A percentile compares a stretch with the other conserved stretches of the same genome.
Evolutionary conservation across 2,329 filamentous ascomycete species (phyloP).

Genomic region (Penicillium paneum): DNA sequence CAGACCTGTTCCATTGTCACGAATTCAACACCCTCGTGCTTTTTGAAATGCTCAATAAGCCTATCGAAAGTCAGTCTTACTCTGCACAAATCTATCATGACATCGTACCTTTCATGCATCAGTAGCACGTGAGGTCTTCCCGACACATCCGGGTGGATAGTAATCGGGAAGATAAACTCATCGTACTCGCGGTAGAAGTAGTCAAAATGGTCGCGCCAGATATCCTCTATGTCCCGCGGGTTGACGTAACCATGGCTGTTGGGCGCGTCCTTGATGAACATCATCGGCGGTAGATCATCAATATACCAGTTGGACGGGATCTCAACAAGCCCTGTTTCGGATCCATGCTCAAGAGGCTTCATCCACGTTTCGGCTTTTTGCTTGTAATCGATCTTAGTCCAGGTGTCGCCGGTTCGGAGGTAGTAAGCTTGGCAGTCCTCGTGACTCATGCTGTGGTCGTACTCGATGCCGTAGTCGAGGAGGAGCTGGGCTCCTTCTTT

Average conservation of each 20-base stretch:
- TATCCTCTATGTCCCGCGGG: constrained; percentile 55
- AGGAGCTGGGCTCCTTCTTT: constrained; percentile 58
- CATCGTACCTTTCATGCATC: constrained; percentile 64
- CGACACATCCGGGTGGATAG: constrained; percentile 70
- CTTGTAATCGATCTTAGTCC: constrained; percentile 44
- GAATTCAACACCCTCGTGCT: constrained; percentile 28
- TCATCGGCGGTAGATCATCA: constrained; percentile 45
- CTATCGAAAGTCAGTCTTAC: constrained; percentile 9
- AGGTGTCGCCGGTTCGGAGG: constrained; percentile 43
- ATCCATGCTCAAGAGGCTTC: constrained; percentile 48
- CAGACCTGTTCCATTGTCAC: constrained; percentile 30
- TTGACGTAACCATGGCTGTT: constrained; percentile 60
- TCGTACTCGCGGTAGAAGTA: constrained; percentile 75
- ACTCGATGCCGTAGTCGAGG: constrained; percentile 44
- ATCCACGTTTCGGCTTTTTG: constrained; percentile 45
- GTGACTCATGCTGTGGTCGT: constrained; percentile 46
- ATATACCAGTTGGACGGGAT: constrained; percentile 47
- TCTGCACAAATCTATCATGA: neutral
- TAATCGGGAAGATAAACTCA: constrained; percentile 73
- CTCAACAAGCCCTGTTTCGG: constrained; percentile 41
- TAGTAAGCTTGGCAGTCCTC: constrained; percentile 47
- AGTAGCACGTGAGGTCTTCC: constrained; percentile 68
- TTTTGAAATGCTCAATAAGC: constrained; percentile 30
- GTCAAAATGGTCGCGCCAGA: constrained; percentile 62
- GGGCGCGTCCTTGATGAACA: constrained; percentile 45